phyloP scores from a whole-genome alignment of 2,329 filamentous ascomycete genomes.

The Aschersonia sp. region DNA sequence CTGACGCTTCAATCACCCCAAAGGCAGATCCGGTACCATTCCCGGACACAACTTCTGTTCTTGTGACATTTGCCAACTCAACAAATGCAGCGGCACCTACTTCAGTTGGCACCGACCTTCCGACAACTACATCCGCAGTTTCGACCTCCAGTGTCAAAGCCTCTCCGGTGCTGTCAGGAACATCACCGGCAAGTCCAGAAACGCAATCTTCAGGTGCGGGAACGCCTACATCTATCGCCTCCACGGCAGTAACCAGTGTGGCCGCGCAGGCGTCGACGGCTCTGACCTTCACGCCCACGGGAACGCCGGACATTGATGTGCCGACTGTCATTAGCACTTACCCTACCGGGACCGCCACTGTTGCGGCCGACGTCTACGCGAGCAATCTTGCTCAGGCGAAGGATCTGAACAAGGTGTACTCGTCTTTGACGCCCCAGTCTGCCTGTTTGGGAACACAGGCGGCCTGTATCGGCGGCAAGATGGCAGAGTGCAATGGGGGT shows the following conservation, averaged over 20 bases:
- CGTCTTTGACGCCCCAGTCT: constrained; percentile 25
- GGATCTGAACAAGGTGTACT: constrained; percentile 32
- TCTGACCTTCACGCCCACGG: constrained; percentile 15
- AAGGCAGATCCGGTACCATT: too few relatives aligned
- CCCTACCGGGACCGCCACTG: constrained; percentile 21
- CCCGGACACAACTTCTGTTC: neutral
- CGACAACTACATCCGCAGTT: neutral
- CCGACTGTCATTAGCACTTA: constrained; percentile 26
- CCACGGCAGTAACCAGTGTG: neutral
- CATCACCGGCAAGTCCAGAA: neutral
- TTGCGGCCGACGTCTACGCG: constrained; percentile 25
- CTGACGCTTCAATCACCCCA: too few relatives aligned
- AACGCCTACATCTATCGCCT: neutral
- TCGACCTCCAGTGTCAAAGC: neutral
- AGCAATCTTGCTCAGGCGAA: constrained; percentile 29
- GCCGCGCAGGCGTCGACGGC: neutral
- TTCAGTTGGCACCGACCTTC: neutral
- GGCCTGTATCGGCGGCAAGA: constrained; percentile 36
- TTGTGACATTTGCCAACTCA: neutral
- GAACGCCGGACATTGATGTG: constrained; percentile 19
- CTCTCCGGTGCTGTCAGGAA: neutral
- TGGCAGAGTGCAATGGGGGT: constrained; percentile 30
- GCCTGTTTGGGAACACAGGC: constrained; percentile 31
- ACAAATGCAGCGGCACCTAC: neutral
- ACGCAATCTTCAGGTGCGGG: neutral